phyloP scores from a whole-genome alignment of 2,329 filamentous ascomycete species.

The Ambrosiella xylebori region DNA sequence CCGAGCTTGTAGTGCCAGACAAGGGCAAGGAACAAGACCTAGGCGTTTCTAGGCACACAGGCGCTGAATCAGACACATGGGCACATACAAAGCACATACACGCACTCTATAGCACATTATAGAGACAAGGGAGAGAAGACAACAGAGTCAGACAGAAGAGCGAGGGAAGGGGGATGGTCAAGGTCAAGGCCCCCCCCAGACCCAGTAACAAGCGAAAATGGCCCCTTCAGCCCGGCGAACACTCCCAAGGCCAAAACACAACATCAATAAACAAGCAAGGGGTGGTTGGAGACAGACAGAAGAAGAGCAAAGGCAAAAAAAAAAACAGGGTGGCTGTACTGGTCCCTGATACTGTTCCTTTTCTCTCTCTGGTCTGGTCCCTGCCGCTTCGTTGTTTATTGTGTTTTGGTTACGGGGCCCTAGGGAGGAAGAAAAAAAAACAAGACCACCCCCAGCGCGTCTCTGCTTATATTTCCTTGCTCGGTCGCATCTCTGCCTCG shows the following conservation, averaged over 20 bases:
- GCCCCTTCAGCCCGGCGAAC: neutral
- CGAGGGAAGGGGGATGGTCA: too few species aligned
- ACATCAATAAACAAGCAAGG: slow-evolving; percentile 12
- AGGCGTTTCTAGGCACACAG: too few species aligned
- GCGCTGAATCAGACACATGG: too few species aligned
- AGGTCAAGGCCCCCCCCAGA: neutral
- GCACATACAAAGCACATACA: too few species aligned
- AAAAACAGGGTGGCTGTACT: slow-evolving; percentile 1
- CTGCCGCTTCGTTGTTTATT: neutral
- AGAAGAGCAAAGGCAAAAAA: neutral
- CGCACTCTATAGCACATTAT: too few species aligned
- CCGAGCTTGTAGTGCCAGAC: too few species aligned
- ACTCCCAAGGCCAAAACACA: neutral
- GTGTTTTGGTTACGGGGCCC: neutral
- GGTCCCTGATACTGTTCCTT: neutral
- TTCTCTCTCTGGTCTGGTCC: neutral
- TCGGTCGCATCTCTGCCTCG: neutral
- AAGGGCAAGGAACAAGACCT: too few species aligned
- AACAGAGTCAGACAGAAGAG: too few species aligned
- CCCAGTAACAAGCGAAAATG: neutral
- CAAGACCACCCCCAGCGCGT: neutral
- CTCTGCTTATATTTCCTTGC: slow-evolving; percentile 2
- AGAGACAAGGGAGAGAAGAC: too few species aligned
- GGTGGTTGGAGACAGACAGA: slow-evolving; percentile 3
- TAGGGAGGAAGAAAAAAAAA: too few species aligned